Conservation (phyloP, 495 filamentous ascomycete genomes). For the Daldinia vernicosa region DNA sequence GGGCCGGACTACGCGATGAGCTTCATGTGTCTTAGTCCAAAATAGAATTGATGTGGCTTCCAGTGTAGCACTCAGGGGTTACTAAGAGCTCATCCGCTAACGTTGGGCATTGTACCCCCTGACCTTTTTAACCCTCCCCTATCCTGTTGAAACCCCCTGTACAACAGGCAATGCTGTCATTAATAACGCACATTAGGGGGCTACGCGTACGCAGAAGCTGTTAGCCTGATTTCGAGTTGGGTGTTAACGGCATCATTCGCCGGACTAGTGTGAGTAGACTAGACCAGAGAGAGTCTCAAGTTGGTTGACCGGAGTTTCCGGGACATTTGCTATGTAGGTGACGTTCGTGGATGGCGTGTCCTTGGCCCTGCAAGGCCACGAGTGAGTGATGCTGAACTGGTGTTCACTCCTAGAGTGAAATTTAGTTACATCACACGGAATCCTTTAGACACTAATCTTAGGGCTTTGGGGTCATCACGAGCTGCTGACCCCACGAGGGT, state of each 20-base stretch:
- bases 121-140: not conserved
- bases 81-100: not conserved
- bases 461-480: slow-evolving; percentile 6
- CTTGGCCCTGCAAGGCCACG: slow-evolving; percentile 4
- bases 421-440: slow-evolving; percentile 2
- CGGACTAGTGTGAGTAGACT: not conserved
- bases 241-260: not conserved
- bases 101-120: not conserved
- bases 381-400: not conserved
- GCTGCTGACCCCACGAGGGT: not conserved
- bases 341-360: not conserved
- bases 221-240: not conserved
- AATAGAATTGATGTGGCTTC: not conserved
- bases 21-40: not conserved
- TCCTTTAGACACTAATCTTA: not conserved
- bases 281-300: slow-evolving; percentile 6
- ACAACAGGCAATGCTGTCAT: not conserved
- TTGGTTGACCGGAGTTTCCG: slow-evolving; percentile 7
- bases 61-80: not conserved
- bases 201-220: not conserved
- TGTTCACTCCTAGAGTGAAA: slow-evolving; percentile 1
- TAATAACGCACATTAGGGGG: slow-evolving; percentile 13
- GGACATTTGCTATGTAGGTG: slow-evolving; percentile 2
- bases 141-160: not conserved
- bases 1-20: not conserved